Base-by-base conservation (phyloP, 192 early-diverging fungal genomes). In the Coemansia sp. region DNA sequence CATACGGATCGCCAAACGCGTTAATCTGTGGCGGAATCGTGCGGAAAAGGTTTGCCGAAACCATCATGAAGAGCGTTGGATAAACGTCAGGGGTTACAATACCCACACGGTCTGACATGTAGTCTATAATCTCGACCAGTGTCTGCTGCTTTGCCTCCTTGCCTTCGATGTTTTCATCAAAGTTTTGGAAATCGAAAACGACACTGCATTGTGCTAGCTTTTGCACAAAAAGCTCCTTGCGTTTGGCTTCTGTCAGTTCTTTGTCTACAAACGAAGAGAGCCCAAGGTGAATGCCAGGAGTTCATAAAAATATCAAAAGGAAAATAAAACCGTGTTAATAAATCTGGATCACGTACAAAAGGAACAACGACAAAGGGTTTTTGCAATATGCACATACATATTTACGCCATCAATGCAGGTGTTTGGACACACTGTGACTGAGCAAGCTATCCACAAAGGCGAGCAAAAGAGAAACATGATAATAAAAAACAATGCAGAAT, bases 111-210 rank as follows among this genome's bases (percentile, higher is more conserved):
- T 86, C 93, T 29, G 86, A 87, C 51, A 99, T 93, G 66, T 97
- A 98, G 29, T 98, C 94, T 35, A 97, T 85, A 23, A 99, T 86
- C 68, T 99, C 97, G 23, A 86, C 87, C 68, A 99, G 78, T 13
- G 94, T 88, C 63, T 90, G 88, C 58, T 93, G 89, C 74, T 99
- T 99, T 64, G 98, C 93, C 66, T 99, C 96, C 64, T 99, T 99
- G 66, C 93, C 94, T 59, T 90, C 92, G 5, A 97, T 69, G 70
- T 96, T 93, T 30, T 89, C 86, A 53, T 91, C 85, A 10, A 89
- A 84, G 79, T 96, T 95, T 69, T 90, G 95, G 66, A 99, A 99
- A 71, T 99, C 97, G 67, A 98, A 99, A 16, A 97, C 83, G 12
- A 94, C 88, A 40, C 86, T 85, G 76, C 97, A 99, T 78, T 98